These are phyloP conservation scores for Pythium chondricola DNA, from an alignment of 352 stramenopile genomes.

Conservation along the genomic window DNA sequence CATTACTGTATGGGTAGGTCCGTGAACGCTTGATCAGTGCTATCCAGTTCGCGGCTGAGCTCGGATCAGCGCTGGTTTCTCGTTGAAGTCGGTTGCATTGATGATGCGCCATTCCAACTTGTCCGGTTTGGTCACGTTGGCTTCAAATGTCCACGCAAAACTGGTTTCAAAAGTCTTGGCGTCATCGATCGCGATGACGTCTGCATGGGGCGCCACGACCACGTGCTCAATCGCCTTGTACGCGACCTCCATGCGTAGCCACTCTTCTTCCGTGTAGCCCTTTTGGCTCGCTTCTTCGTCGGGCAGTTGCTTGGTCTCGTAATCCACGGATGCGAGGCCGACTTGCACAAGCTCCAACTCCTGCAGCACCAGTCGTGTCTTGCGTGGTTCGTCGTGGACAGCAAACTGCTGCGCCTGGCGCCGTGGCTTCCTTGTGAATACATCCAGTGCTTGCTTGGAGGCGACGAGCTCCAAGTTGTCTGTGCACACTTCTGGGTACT, in stretches of 20 bases:
- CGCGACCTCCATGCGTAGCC: conserved; percentile 36
- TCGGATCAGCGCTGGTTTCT: conserved; percentile 11
- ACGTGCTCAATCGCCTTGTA: conserved; percentile 50
- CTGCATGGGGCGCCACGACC: conserved; percentile 3
- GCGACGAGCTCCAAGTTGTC: conserved; percentile 24
- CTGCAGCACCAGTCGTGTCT: conserved; percentile 26
- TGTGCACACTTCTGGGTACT: conserved; percentile 9
- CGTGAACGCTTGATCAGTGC: too few species aligned
- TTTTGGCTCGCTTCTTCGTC: conserved; percentile 16
- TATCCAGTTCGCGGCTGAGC: too few species aligned
- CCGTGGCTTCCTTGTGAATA: conserved; percentile 24
- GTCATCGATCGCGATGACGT: conserved; percentile 30
- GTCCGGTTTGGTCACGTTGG: conserved; percentile 32
- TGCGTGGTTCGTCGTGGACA: conserved; percentile 10
- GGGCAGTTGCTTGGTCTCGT: conserved; percentile 19
- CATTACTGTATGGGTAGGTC: too few species aligned
- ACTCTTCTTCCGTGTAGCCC: conserved; percentile 29
- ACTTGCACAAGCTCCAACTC: conserved; percentile 35
- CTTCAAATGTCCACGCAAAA: conserved; percentile 56
- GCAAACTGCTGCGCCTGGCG: conserved; percentile 17
- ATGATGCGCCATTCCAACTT: conserved; percentile 39
- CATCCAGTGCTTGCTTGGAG: conserved; percentile 15
- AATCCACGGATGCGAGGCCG: conserved; percentile 36
- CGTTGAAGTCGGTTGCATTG: conserved; percentile 25
- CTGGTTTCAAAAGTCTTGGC: conserved; percentile 34